Evolutionary conservation across 2,329 filamentous ascomycete genomes (phyloP).

Genomic region (Penicillium sp.): DNA sequence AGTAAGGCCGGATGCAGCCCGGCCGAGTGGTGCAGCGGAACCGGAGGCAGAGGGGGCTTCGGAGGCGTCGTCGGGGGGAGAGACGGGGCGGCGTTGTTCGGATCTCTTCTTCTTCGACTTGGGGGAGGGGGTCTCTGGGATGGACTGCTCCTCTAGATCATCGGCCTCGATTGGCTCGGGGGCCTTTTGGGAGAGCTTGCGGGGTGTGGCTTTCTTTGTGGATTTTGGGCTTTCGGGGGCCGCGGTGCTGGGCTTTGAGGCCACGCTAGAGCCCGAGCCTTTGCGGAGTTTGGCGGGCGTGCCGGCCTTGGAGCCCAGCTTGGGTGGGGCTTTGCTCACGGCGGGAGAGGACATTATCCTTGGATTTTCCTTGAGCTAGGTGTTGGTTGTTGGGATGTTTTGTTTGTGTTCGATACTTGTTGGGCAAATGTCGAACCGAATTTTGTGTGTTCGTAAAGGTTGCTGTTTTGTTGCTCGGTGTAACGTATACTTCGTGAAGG

Average conservation of each 20-base stretch:
- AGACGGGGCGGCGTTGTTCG: slow-evolving; percentile 29
- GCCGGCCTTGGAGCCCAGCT: slow-evolving; percentile 23
- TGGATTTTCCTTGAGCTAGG: neutral
- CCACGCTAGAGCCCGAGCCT: slow-evolving; percentile 24
- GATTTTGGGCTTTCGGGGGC: slow-evolving; percentile 13
- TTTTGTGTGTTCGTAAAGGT: neutral
- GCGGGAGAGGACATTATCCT: slow-evolving; percentile 22
- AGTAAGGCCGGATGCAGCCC: slow-evolving; percentile 14
- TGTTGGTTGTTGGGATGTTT: neutral
- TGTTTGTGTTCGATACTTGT: neutral
- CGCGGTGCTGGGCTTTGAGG: slow-evolving; percentile 18
- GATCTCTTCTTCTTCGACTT: slow-evolving; percentile 25
- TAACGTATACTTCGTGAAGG: slow-evolving; percentile 6
- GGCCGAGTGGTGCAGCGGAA: slow-evolving; percentile 23
- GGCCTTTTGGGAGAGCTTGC: slow-evolving; percentile 26
- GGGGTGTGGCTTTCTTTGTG: slow-evolving; percentile 24
- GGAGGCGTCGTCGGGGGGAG: slow-evolving; percentile 27
- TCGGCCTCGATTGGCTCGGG: slow-evolving; percentile 24
- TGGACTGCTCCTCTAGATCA: slow-evolving; percentile 14
- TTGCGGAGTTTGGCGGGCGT: slow-evolving; percentile 26
- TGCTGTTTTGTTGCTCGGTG: neutral
- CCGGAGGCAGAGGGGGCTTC: slow-evolving; percentile 27
- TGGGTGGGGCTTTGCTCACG: slow-evolving; percentile 23
- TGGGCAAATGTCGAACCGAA: no score
- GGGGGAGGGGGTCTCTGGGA: slow-evolving; percentile 26